Conservation (phyloP, 768 basidiomycete genomes). For the Tephrocybe sp. region DNA sequence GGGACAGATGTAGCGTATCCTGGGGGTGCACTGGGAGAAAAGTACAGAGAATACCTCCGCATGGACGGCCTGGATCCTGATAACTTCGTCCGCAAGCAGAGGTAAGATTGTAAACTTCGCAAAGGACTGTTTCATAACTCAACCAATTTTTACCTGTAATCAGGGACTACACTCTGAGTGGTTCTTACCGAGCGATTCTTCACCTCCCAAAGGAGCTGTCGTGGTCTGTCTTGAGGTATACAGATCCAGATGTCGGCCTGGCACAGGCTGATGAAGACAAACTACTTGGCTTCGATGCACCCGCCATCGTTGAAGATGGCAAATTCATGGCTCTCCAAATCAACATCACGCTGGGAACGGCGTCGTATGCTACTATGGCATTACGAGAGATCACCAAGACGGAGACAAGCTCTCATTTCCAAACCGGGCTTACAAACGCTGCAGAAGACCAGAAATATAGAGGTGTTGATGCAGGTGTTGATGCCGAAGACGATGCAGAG, state of each 20-base stretch:
- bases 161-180: conserved; percentile 90
- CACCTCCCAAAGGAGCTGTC: conserved; percentile 81
- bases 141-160: conserved; percentile 8
- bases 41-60: conserved; percentile 77
- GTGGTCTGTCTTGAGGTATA: conserved; percentile 85
- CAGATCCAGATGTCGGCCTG: conserved; percentile 88
- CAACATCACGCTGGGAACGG: conserved; percentile 80
- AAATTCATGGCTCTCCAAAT: conserved; percentile 89
- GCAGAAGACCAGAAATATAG: conserved; percentile 85
- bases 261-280: conserved; percentile 96
- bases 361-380: conserved; percentile 98
- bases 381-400: conserved; percentile 93
- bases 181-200: conserved; percentile 91
- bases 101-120: conserved; percentile 59
- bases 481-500: conserved; percentile 29
- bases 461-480: conserved; percentile 42
- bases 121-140: background rate
- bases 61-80: conserved; percentile 90
- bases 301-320: conserved; percentile 65
- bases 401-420: conserved; percentile 91
- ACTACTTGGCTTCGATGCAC: conserved; percentile 77
- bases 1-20: conserved; percentile 95
- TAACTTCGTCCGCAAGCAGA: conserved; percentile 88
- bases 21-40: conserved; percentile 81
- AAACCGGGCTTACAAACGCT: conserved; percentile 71